phyloP scores from a whole-genome alignment of 2,329 filamentous ascomycete genomes.

The Xylaria digitata region DNA sequence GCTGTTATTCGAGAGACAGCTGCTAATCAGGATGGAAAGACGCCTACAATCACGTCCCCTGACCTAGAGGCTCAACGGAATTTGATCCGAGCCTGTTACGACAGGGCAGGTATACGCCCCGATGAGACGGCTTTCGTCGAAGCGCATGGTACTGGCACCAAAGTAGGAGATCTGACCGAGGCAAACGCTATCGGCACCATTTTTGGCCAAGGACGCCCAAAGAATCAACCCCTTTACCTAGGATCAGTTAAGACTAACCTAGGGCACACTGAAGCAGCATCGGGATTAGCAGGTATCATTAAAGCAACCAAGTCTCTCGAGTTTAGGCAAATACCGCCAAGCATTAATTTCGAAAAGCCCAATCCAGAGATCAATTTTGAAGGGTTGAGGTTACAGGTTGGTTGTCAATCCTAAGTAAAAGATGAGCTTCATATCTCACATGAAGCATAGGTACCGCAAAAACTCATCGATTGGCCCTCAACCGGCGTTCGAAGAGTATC shows the following conservation, averaged over 20 bases:
- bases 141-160: slow-evolving; percentile 47
- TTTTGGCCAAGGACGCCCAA: slow-evolving; percentile 10
- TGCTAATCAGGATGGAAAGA: slow-evolving; percentile 57
- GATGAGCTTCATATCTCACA: not conserved
- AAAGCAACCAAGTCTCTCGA: slow-evolving; percentile 46
- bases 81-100: slow-evolving; percentile 51
- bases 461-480: slow-evolving; percentile 29
- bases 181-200: slow-evolving; percentile 31
- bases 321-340: slow-evolving; percentile 44
- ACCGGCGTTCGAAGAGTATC: slow-evolving; percentile 39
- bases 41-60: slow-evolving; percentile 60
- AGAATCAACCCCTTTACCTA: slow-evolving; percentile 26
- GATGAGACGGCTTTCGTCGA: slow-evolving; percentile 41
- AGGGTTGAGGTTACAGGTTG: slow-evolving; percentile 24
- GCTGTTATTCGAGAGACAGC: slow-evolving; percentile 54
- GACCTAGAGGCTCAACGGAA: slow-evolving; percentile 52
- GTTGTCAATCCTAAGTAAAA: not conserved
- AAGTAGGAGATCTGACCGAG: slow-evolving; percentile 46
- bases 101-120: slow-evolving; percentile 45
- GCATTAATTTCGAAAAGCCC: slow-evolving; percentile 38
- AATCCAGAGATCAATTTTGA: slow-evolving; percentile 37
- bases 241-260: slow-evolving; percentile 49
- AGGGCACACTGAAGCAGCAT: slow-evolving; percentile 49
- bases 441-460: slow-evolving; percentile 21
- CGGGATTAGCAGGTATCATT: slow-evolving; percentile 47